Evolutionary conservation across 805 yeast species (phyloP).

Genomic region (Candida chilensis): DNA sequence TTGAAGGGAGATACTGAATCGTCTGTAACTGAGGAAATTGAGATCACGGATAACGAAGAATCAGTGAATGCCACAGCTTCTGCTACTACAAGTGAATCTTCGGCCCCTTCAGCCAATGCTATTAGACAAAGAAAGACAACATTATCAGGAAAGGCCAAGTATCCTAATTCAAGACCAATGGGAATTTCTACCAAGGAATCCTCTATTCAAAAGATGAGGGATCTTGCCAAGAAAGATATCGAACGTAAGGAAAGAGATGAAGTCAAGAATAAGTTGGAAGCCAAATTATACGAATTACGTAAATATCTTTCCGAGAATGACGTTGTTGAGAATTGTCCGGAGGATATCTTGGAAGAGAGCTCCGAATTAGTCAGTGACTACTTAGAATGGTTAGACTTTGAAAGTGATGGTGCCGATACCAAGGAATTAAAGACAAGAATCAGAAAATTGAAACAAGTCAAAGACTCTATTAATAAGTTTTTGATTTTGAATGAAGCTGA

Average conservation of each 20-base stretch:
- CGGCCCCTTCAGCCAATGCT: too few species aligned
- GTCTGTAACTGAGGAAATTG: conserved; percentile 5
- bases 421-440: conserved; percentile 20
- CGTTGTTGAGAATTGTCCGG: conserved; percentile 29
- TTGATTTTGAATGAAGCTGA: conserved; percentile 1
- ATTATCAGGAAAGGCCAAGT: conserved; percentile 14
- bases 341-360: conserved; percentile 23
- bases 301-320: conserved; percentile 46
- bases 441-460: background rate
- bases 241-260: conserved; percentile 47
- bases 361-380: conserved; percentile 30
- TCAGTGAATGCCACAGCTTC: too few species aligned
- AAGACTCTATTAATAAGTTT: background rate
- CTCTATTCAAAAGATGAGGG: conserved; percentile 37
- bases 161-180: conserved; percentile 36
- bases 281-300: conserved; percentile 62
- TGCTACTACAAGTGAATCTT: conserved; percentile 1
- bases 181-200: conserved; percentile 36
- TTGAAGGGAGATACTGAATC: conserved; percentile 5
- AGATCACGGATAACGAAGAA: too few species aligned
- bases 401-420: conserved; percentile 40
- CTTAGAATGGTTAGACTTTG: conserved; percentile 76
- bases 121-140: conserved; percentile 8
- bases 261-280: conserved; percentile 62
- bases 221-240: conserved; percentile 45